Evolutionary conservation across 2,329 filamentous ascomycete species (phyloP).

Genomic region (Rhytidhysteron rufulum): DNA sequence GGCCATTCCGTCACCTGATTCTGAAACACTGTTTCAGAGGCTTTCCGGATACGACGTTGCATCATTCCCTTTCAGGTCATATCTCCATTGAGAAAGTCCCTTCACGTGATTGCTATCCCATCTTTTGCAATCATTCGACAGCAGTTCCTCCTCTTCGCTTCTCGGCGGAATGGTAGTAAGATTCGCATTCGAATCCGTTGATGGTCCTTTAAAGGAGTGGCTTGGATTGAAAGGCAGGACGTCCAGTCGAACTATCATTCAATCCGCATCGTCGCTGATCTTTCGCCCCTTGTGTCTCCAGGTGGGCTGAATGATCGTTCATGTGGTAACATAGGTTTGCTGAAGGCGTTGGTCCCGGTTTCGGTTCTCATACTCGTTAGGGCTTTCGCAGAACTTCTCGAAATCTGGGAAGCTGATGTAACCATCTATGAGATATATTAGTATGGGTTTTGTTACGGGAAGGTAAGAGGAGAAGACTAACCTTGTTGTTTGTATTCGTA

Average conservation of each 20-base stretch:
- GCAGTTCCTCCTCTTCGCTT: background rate
- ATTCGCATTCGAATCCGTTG: too few species aligned
- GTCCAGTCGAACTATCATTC: background rate
- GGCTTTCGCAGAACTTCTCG: conserved; percentile 56
- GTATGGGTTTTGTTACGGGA: conserved; percentile 6
- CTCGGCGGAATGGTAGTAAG: too few species aligned
- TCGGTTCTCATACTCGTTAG: conserved; percentile 25
- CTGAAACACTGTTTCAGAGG: too few species aligned
- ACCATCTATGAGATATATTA: conserved; percentile 40
- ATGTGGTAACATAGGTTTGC: conserved; percentile 29
- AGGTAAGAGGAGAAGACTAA: conserved; percentile 17
- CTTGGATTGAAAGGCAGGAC: too few species aligned
- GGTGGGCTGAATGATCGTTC: conserved; percentile 10
- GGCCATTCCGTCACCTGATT: background rate
- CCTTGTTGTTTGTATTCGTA: conserved; percentile 34
- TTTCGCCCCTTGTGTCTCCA: background rate
- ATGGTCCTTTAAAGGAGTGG: too few species aligned
- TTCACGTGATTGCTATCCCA: background rate
- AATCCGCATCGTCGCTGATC: background rate
- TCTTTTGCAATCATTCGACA: background rate
- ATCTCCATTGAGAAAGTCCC: background rate
- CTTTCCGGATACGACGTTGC: too few species aligned
- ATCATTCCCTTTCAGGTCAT: background rate
- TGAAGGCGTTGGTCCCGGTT: conserved; percentile 26
- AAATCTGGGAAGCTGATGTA: conserved; percentile 75